A percentile compares a stretch with the other conserved stretches of the same genome.
Conservation (phyloP, 2,329 filamentous ascomycete genomes). For the Trichoderma oligosporum region DNA sequence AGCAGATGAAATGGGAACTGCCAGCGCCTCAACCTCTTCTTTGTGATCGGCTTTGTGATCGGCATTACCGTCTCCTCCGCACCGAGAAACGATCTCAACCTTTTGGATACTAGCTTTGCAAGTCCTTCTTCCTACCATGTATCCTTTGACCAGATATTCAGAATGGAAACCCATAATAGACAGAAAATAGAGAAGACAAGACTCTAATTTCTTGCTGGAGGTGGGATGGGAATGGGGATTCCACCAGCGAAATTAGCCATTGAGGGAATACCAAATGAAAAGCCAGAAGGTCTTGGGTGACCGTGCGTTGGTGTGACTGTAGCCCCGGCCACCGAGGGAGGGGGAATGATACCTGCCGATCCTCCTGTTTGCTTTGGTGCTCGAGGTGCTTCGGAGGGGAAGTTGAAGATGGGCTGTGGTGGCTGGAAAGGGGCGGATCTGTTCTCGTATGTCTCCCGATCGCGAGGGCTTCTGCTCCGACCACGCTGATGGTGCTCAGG, state of each 20-base stretch:
- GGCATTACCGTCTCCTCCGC: not conserved
- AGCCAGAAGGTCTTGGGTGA: not conserved
- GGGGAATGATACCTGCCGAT: not conserved
- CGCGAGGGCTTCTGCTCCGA: not conserved
- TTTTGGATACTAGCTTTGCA: too few species aligned
- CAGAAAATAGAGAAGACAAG: not conserved
- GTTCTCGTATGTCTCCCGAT: not conserved
- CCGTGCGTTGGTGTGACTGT: not conserved
- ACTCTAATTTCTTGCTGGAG: not conserved
- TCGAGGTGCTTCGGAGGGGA: not conserved
- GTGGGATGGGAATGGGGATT: not conserved
- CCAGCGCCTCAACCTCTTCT: not conserved
- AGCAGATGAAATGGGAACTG: too few species aligned
- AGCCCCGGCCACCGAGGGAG: not conserved
- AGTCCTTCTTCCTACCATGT: too few species aligned
- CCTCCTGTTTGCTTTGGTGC: not conserved
- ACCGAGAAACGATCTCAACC: too few species aligned
- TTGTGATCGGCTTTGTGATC: too few species aligned
- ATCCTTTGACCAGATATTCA: too few species aligned
- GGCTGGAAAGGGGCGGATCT: too few species aligned
- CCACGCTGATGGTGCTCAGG: not conserved
- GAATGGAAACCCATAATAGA: not conserved
- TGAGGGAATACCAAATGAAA: not conserved
- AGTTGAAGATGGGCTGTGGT: not conserved
- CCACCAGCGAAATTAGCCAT: not conserved